phyloP scores from a whole-genome alignment of 768 basidiomycete species.

The Trametes gibbosa region DNA sequence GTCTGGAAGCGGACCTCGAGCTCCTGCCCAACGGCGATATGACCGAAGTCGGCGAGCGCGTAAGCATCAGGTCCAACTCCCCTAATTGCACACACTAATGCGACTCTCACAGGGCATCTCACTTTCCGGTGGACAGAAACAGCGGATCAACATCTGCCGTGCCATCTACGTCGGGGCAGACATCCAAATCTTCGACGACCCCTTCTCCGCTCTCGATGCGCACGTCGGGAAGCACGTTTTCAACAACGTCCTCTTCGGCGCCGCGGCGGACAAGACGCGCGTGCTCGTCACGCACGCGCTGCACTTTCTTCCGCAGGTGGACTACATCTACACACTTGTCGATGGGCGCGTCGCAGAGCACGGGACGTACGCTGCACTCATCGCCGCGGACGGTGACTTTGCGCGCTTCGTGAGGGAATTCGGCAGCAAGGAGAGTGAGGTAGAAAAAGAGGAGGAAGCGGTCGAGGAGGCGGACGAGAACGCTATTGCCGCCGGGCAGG shows the following conservation, averaged over 20 bases:
- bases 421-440: conserved; percentile 61
- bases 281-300: conserved; percentile 90
- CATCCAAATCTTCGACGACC: conserved; percentile 88
- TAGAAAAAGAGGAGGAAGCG: conserved; percentile 44
- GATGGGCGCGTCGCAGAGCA: conserved; percentile 78
- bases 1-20: conserved; percentile 49
- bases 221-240: conserved; percentile 89
- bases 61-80: conserved; percentile 46
- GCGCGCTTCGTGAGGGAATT: conserved; percentile 73
- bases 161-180: conserved; percentile 85
- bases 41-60: conserved; percentile 63
- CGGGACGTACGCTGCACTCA: conserved; percentile 75
- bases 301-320: conserved; percentile 85
- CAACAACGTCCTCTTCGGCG: conserved; percentile 73
- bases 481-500: conserved; percentile 37
- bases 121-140: conserved; percentile 78
- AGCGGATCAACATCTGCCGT: conserved; percentile 82
- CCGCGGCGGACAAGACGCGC: conserved; percentile 66
- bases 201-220: conserved; percentile 87
- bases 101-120: conserved; percentile 64
- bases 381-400: conserved; percentile 63
- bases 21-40: conserved; percentile 49
- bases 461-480: conserved; percentile 36
- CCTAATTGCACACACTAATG: background rate
- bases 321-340: conserved; percentile 78